These are phyloP conservation scores for Claviceps sorghi DNA, from an alignment of 2,329 filamentous ascomycete genomes.

Conservation along the genomic window DNA sequence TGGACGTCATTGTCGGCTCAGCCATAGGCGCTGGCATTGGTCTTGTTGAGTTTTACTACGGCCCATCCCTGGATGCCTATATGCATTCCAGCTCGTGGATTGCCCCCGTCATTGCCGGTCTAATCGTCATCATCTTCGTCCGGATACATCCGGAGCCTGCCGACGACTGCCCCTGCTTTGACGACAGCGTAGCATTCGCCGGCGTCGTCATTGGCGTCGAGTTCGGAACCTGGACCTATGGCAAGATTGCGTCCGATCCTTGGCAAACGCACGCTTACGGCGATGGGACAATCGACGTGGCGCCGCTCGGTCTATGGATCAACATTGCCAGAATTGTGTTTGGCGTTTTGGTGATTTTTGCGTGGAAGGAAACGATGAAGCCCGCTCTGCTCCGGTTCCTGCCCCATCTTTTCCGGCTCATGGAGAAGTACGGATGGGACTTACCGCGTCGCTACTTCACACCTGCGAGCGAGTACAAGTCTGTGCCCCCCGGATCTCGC, in stretches of 20 bases:
- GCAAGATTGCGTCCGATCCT: conserved; percentile 33
- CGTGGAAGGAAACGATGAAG: conserved; percentile 85
- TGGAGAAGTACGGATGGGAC: conserved; percentile 65
- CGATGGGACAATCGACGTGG: conserved; percentile 47
- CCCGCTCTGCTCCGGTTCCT: conserved; percentile 61
- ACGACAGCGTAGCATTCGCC: conserved; percentile 87
- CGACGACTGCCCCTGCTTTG: conserved; percentile 93
- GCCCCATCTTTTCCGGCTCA: conserved; percentile 73
- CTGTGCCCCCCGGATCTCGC: conserved; percentile 53
- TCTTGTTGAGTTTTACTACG: conserved; percentile 44
- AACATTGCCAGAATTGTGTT: conserved; percentile 55
- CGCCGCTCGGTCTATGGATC: conserved; percentile 49
- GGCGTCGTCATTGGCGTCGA: conserved; percentile 79
- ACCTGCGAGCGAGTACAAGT: conserved; percentile 77
- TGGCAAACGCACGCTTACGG: conserved; percentile 29
- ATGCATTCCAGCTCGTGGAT: conserved; percentile 50
- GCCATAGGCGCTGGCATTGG: conserved; percentile 55
- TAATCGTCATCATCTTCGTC: conserved; percentile 60
- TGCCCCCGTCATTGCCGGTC: conserved; percentile 47
- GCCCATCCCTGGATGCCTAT: conserved; percentile 51
- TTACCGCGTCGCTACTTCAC: conserved; percentile 85
- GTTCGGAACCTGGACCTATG: conserved; percentile 71
- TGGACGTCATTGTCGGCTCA: conserved; percentile 75
- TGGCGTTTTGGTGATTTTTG: conserved; percentile 71
- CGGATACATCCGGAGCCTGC: conserved; percentile 89